A percentile compares a stretch with the other conserved stretches of the same genome.
Evolutionary conservation across 202 grass and related monocot genomes (phyloP).

Genomic region (Brachypodium distachyon): DNA sequence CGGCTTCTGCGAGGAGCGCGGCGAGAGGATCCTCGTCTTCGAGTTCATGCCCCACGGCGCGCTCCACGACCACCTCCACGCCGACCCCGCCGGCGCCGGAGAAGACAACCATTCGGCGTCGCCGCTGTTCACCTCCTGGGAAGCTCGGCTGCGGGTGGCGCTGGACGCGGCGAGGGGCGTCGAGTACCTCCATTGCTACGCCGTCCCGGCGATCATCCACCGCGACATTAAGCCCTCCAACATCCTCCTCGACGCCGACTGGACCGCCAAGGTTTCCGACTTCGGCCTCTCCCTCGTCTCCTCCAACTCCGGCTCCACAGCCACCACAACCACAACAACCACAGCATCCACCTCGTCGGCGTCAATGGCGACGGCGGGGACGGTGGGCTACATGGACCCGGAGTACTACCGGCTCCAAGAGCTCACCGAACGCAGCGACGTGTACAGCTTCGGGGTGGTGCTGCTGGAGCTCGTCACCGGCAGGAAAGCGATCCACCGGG

Average conservation of each 20-base stretch:
- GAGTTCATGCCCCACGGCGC: conserved; percentile 81
- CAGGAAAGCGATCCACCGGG: conserved; percentile 61
- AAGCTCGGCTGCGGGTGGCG: conserved; percentile 47
- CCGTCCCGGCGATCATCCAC: conserved; percentile 87
- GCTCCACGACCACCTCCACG: conserved; percentile 80
- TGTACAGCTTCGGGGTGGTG: conserved; percentile 84
- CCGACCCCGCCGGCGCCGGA: not conserved
- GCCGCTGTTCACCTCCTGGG: conserved; percentile 63
- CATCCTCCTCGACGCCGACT: conserved; percentile 75
- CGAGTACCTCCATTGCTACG: conserved; percentile 87
- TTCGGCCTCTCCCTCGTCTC: conserved; percentile 71
- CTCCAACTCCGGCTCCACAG: not conserved
- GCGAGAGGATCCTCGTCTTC: conserved; percentile 76
- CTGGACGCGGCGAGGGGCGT: conserved; percentile 70
- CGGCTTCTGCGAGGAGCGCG: conserved; percentile 70
- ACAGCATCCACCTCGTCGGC: too few relatives aligned
- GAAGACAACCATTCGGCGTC: conserved; percentile 44
- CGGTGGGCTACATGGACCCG: conserved; percentile 84
- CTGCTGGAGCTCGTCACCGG: conserved; percentile 78
- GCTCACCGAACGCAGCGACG: conserved; percentile 66
- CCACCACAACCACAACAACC: too few relatives aligned
- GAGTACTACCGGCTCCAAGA: conserved; percentile 86
- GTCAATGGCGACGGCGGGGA: conserved; percentile 47
- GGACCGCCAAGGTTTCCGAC: conserved; percentile 91
- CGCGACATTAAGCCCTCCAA: conserved; percentile 92